Base-by-base conservation (phyloP, 805 yeast species). In the Metschnikowia drakensbergensis region DNA sequence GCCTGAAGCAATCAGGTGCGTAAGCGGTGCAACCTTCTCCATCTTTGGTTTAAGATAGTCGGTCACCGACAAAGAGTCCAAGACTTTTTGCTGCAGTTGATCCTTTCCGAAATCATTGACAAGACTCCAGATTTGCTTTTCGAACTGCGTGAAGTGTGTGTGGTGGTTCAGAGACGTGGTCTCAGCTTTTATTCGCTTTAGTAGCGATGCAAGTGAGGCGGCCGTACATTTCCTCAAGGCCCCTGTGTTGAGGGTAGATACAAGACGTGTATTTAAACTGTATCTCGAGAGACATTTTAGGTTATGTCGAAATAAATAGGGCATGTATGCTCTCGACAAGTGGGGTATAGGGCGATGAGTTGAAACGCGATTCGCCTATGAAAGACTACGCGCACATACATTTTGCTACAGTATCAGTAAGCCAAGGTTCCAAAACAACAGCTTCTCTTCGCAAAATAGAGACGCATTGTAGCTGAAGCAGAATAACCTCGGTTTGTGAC, bases 1-100 rank as follows among this genome's bases (percentile, higher is more conserved):
- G 25, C 41, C 46, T n/a, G 33, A n/a, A 34, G 45, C 42, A n/a
- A 47, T 43, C 48, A 32, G 48, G 28, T 30, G 45, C n/a, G 46
- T 33, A 31, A 50, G 36, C 13, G 53, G 46, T 6, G 48, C 33
- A 23, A 42, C 45, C 25, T 31, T 44, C 8, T 35, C 34, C 13
- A 47, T 36, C 9, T 36, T 27, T 3, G 53, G 53, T 32, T 37
- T 34, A 35, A 50, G 34, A 42, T 47, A 50, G 37, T 50, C 53
- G 4, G 51, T 36, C 23, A 42, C 28, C 13, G 50, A 27, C 30
- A 43, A 43, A 11, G 34, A 10, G 6, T 33, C 35, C 11, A 10
- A 9, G n/a, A 27, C 6, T 28, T 6, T 13, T 13, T 28, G 30
- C n/a, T n/a, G 28, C 11, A 8, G 23, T 7, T n/a, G 7, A 4